Conservation (phyloP, 805 yeast genomes). For the Ogataea zsoltii region DNA sequence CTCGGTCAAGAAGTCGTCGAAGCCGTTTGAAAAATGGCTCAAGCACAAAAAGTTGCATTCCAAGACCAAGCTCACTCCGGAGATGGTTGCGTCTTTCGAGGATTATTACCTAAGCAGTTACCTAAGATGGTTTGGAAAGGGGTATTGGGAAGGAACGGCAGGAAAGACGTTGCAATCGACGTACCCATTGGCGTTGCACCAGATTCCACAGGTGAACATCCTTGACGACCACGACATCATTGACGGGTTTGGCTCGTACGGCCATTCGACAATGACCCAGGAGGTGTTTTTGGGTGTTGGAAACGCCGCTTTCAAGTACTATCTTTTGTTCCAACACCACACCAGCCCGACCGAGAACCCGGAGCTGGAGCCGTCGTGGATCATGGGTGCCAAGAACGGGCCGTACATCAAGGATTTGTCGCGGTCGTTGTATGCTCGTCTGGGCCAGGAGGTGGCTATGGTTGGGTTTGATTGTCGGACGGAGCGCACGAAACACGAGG, state of each 20-base stretch:
- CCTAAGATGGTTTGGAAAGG: conserved; percentile 86
- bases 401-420: conserved; percentile 67
- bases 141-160: conserved; percentile 72
- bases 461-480: conserved; percentile 92
- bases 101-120: conserved; percentile 73
- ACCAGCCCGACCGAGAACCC: conserved; percentile 47
- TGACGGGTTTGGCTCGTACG: conserved; percentile 93
- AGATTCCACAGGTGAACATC: conserved; percentile 82
- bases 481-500: conserved; percentile 67
- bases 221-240: conserved; percentile 96
- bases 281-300: conserved; percentile 75
- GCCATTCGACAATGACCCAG: conserved; percentile 69
- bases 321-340: conserved; percentile 91
- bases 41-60: conserved; percentile 50
- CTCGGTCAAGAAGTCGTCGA: conserved; percentile 61
- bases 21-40: conserved; percentile 63
- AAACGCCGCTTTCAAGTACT: conserved; percentile 75
- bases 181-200: conserved; percentile 74
- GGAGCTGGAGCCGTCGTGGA: conserved; percentile 57
- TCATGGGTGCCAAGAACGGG: conserved; percentile 57
- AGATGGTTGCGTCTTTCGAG: conserved; percentile 55
- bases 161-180: conserved; percentile 68
- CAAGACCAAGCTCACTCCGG: conserved; percentile 41
- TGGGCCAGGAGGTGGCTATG: conserved; percentile 73
- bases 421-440: conserved; percentile 68